Percentiles rank a stretch among this genome's conserved stretches.
phyloP scores from a whole-genome alignment of 805 yeast genomes.

The Candida easanensis region DNA sequence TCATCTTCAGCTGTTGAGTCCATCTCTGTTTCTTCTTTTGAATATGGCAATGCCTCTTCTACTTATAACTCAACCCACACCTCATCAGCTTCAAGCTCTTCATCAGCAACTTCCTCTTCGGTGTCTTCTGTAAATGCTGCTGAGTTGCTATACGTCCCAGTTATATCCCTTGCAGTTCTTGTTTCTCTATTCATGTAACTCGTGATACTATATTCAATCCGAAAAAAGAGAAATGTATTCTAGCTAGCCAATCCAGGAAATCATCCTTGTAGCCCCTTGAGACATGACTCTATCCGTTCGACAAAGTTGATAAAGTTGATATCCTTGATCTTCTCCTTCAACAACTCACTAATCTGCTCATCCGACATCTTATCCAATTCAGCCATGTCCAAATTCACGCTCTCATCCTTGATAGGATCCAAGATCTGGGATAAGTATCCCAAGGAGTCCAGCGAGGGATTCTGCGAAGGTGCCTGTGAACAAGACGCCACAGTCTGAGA shows the following conservation, averaged over 20 bases:
- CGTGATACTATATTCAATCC: neutral
- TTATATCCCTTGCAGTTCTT: constrained; percentile 12
- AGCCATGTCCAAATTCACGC: neutral
- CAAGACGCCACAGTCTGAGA: neutral
- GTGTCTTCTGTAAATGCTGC: constrained; percentile 9
- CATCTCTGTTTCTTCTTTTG: neutral
- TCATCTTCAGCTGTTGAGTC: neutral
- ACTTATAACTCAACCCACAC: neutral
- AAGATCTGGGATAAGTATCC: constrained; percentile 20
- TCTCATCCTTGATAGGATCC: constrained; percentile 6
- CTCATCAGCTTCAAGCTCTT: constrained; percentile 1
- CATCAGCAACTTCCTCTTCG: neutral
- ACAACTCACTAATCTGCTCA: constrained; percentile 16
- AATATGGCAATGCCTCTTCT: constrained; percentile 7
- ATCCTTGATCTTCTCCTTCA: constrained; percentile 25
- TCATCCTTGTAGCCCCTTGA: constrained; percentile 16
- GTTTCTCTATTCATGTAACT: constrained; percentile 9
- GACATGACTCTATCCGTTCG: constrained; percentile 20
- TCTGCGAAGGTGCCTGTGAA: neutral
- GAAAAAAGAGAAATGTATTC: too few species aligned
- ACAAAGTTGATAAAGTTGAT: constrained; percentile 25
- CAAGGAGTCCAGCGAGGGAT: neutral
- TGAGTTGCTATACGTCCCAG: constrained; percentile 9
- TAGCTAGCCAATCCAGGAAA: neutral
- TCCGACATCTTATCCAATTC: constrained; percentile 15